A percentile compares a stretch with the other conserved stretches of the same genome.
phyloP scores from a whole-genome alignment of 1,139 yeast genomes.

The Debaryomycetaceae sp. region DNA sequence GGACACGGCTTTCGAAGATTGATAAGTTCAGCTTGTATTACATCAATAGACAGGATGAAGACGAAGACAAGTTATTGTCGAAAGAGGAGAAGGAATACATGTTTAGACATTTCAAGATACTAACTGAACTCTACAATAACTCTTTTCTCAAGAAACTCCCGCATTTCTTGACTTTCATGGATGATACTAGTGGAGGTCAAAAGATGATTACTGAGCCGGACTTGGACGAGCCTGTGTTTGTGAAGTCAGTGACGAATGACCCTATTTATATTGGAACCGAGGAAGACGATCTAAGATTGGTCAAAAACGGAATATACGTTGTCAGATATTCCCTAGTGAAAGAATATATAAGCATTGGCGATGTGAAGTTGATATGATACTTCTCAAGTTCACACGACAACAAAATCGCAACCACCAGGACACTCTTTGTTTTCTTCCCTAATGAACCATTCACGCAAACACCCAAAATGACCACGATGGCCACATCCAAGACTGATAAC shows the following conservation, averaged over 20 bases:
- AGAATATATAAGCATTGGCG: conserved; percentile 37
- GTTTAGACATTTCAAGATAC: conserved; percentile 57
- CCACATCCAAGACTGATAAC: conserved; percentile 73
- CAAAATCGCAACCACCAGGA: conserved; percentile 67
- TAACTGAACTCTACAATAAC: conserved; percentile 62
- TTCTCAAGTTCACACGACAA: conserved; percentile 8
- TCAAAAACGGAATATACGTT: conserved; percentile 68
- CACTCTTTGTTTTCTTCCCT: conserved; percentile 64
- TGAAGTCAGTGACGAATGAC: conserved; percentile 44
- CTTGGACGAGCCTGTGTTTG: conserved; percentile 69
- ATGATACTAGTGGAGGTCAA: conserved; percentile 72
- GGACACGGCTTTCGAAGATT: conserved; percentile 72
- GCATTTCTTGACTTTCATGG: conserved; percentile 60
- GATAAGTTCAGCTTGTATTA: conserved; percentile 66
- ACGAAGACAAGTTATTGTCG: conserved; percentile 40
- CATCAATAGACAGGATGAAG: conserved; percentile 24
- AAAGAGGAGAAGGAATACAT: conserved; percentile 62
- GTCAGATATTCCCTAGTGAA: conserved; percentile 60
- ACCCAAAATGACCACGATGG: conserved; percentile 81
- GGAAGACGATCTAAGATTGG: conserved; percentile 62
- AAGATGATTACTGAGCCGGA: conserved; percentile 82
- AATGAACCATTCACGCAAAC: conserved; percentile 76
- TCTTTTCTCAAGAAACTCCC: conserved; percentile 72
- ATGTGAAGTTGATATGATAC: conserved; percentile 35
- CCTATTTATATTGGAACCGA: conserved; percentile 32